Base-by-base conservation (phyloP, 1,284 basidiomycete species). In the Earliella scabrosa region DNA sequence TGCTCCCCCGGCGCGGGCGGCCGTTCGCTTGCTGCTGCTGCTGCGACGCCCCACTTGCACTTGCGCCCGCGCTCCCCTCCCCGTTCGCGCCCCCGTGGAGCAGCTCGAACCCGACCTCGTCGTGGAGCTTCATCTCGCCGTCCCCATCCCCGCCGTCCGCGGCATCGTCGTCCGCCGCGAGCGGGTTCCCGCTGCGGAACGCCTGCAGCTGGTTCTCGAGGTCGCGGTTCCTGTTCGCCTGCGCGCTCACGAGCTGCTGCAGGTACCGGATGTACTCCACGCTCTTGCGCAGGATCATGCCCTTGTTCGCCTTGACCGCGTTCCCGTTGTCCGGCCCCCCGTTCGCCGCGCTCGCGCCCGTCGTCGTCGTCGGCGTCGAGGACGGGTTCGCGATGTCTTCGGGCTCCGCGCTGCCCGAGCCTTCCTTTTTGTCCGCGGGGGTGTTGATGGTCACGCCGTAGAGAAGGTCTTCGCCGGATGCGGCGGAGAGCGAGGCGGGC, bases 261-360 rank as follows among this genome's bases (percentile, higher is more conserved):
- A 94, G 81, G 70, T 93, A 93, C 56, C 88, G 76, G 54, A 95
- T 95, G 67, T 95, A 95, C 66, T 94, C 92, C 29, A 95, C 93
- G 55, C 87, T 90, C 82, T 94, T 94, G 63, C 89, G 74, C 36
- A 95, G 73, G 50, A 95, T 93, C 84, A 94, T 91, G 36, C 92
- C 92, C 78, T 95, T 95, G 75, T 95, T 95, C 40, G 92, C 92
- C 69, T 94, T 94, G 45, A 90, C 77, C 5, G 69, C 74, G n/a
- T 63, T 67, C 21, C 51, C 27, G 20, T 6, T 61, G 24, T 57
- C 68, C 20, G n/a, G 20, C 31, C 63, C 64, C 41, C 63, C 64
- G 46, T 67, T 66, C 40, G 60, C 60, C 21, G 61, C 63, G 43
- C 54, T 60, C 43, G 50, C 63, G 20, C 63, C 66, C 27, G 56